Conservation (phyloP, 176 grass and related monocot species). For the Luzula sylvatica region DNA sequence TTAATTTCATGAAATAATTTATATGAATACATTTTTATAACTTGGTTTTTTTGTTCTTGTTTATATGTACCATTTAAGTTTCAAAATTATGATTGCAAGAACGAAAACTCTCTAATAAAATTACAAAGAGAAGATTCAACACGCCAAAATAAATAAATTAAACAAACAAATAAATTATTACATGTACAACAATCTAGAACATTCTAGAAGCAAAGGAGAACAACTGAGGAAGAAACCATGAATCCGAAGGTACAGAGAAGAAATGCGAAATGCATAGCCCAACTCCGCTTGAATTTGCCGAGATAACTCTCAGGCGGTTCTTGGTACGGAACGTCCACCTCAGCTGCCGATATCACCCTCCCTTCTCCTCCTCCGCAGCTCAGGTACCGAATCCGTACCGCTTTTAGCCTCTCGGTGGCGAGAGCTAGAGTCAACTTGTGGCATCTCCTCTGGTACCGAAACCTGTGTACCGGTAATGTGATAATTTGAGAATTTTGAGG, state of each 20-base stretch:
- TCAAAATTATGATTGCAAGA: too few species aligned
- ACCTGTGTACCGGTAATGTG: not conserved
- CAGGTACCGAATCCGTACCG: conserved; percentile 40
- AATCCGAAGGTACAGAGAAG: conserved; percentile 72
- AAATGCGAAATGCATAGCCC: conserved; percentile 75
- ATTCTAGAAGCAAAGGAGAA: conserved; percentile 69
- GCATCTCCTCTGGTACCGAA: conserved; percentile 84
- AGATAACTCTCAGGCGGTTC: conserved; percentile 84
- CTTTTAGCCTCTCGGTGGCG: conserved; percentile 60
- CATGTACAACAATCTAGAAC: not conserved
- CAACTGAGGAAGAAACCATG: conserved; percentile 60
- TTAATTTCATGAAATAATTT: not conserved
- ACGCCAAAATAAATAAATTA: conserved; percentile 1
- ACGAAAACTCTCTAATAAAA: too few species aligned
- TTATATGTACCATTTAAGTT: not conserved
- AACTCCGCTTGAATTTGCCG: conserved; percentile 79
- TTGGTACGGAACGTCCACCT: conserved; percentile 82
- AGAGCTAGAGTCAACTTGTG: conserved; percentile 93
- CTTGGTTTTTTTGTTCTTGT: not conserved
- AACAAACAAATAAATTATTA: too few species aligned
- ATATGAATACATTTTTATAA: conserved; percentile 6
- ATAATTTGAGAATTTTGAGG: not conserved
- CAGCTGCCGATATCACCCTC: conserved; percentile 36
- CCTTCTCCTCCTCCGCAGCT: conserved; percentile 3
- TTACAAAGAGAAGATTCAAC: not conserved